Conservation (phyloP, 495 filamentous ascomycete species). For the Penicillium waksmanii region DNA sequence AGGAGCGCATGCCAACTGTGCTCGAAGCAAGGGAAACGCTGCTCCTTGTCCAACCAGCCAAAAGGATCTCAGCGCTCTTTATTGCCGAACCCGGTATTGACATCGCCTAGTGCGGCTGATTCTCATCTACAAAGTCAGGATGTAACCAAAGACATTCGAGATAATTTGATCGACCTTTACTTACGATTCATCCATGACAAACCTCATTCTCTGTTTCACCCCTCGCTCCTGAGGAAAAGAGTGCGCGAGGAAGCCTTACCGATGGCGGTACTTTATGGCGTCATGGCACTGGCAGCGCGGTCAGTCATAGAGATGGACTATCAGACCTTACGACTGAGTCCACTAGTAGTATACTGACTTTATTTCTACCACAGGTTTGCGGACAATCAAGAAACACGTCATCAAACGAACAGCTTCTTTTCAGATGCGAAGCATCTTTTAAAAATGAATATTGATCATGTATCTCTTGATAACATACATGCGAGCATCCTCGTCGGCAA, state of each 20-base stretch:
- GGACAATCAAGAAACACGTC: slow-evolving; percentile 8
- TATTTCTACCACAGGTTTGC: slow-evolving; percentile 4
- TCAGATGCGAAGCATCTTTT: slow-evolving; percentile 16
- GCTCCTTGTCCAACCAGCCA: slow-evolving; percentile 5
- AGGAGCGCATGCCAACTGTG: slow-evolving; percentile 10
- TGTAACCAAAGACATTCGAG: slow-evolving; percentile 9
- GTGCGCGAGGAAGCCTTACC: slow-evolving; percentile 10
- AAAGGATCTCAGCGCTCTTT: not conserved
- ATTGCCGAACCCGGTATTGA: not conserved
- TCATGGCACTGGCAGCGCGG: slow-evolving; percentile 28
- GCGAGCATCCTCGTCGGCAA: slow-evolving; percentile 25
- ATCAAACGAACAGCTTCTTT: slow-evolving; percentile 16
- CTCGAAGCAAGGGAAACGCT: slow-evolving; percentile 10
- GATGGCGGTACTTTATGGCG: slow-evolving; percentile 17
- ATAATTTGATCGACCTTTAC: slow-evolving; percentile 31
- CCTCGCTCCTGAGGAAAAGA: slow-evolving; percentile 12
- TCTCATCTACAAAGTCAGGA: not conserved
- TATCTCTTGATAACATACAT: slow-evolving; percentile 25
- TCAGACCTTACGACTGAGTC: not conserved
- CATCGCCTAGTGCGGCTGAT: not conserved
- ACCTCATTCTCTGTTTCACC: slow-evolving; percentile 34
- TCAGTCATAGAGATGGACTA: slow-evolving; percentile 6
- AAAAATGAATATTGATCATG: slow-evolving; percentile 17
- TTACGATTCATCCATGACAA: slow-evolving; percentile 35
- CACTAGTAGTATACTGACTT: not conserved